phyloP scores from a whole-genome alignment of 306 rosid genomes.

The Lupinus albus region DNA sequence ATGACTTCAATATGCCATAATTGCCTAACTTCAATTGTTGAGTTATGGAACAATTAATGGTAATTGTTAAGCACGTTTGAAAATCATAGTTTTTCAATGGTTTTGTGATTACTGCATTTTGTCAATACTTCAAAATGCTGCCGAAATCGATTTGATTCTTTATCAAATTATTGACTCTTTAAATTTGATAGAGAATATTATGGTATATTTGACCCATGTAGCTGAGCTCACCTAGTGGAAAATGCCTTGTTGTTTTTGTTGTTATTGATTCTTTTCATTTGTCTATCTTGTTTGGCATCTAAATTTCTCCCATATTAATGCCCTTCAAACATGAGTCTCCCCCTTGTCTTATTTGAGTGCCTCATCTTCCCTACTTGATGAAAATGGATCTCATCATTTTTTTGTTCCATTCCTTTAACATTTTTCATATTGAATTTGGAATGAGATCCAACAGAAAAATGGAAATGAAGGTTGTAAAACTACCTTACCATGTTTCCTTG shows the following conservation, averaged over 20 bases:
- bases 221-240: background rate
- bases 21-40: constrained; percentile 13
- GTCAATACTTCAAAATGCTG: constrained; percentile 18
- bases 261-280: background rate
- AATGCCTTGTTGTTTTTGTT: background rate
- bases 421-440: background rate
- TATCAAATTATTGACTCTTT: background rate
- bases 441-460: background rate
- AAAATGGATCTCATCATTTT: constrained; percentile 13
- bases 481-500: constrained; percentile 17
- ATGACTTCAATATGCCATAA: constrained; percentile 22
- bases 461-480: constrained; percentile 25
- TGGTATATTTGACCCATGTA: background rate
- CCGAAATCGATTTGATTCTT: constrained; percentile 3
- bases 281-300: constrained; percentile 15
- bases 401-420: background rate
- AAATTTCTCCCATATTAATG: background rate
- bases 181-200: too few relatives aligned
- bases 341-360: constrained; percentile 7
- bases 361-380: background rate
- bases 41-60: constrained; percentile 30
- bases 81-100: constrained; percentile 5
- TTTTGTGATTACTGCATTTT: constrained; percentile 12
- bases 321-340: constrained; percentile 5
- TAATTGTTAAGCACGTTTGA: background rate